A percentile compares a stretch with the other conserved stretches of the same genome.
phyloP scores from a whole-genome alignment of 2,329 filamentous ascomycete species.

The Ophiostoma populinum region DNA sequence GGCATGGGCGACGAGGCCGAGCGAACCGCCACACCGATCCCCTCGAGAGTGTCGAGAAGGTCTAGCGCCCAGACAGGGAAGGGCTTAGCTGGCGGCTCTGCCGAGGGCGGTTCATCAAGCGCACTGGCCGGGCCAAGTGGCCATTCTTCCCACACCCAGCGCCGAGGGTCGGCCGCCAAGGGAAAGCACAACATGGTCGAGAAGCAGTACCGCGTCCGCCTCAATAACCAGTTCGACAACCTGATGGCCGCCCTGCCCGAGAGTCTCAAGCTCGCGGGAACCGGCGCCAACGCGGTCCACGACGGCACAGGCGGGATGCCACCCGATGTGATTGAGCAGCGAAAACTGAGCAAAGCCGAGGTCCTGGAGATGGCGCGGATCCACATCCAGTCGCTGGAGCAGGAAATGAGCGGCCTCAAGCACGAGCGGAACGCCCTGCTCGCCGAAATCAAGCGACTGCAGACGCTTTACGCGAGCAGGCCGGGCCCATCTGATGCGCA shows the following conservation, averaged over 20 bases:
- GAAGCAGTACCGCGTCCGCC: constrained; percentile 11
- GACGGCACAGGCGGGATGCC: not conserved
- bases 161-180: not conserved
- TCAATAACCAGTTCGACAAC: constrained; percentile 11
- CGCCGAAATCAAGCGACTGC: constrained; percentile 8
- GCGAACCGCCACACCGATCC: not conserved
- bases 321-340: not conserved
- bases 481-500: no score
- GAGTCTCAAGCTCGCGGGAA: constrained; percentile 1
- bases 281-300: not conserved
- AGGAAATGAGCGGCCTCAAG: constrained; percentile 15
- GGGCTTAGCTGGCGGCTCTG: no score
- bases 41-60: constrained; percentile 1
- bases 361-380: constrained; percentile 19
- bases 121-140: not conserved
- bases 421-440: constrained; percentile 15
- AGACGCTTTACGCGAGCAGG: constrained; percentile 3
- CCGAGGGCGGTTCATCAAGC: no score
- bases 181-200: constrained; percentile 11
- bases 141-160: not conserved
- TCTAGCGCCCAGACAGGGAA: not conserved
- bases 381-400: constrained; percentile 19
- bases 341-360: constrained; percentile 19
- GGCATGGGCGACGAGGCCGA: not conserved
- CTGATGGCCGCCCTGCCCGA: constrained; percentile 11